Conservation (phyloP, 2,329 filamentous ascomycete species). For the Endoconidiophora laricicola region DNA sequence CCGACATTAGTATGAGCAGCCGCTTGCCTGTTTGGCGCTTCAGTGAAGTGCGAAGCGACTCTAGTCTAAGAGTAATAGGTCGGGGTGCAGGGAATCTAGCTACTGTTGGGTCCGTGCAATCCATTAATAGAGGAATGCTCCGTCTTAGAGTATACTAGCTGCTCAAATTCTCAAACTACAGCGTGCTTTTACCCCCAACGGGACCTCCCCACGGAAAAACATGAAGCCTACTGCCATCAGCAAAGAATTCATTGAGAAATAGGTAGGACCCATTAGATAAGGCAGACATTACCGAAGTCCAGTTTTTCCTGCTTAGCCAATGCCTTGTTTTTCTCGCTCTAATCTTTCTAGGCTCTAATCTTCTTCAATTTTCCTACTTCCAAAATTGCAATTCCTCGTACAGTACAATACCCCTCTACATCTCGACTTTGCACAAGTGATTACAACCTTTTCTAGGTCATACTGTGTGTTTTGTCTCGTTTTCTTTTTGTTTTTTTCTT, state of each 20-base stretch:
- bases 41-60: constrained; percentile 11
- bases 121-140: neutral
- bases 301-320: constrained; percentile 4
- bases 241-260: neutral
- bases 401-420: constrained; percentile 8
- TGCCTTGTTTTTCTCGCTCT: constrained; percentile 7
- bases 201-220: neutral
- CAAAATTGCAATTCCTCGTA: constrained; percentile 1
- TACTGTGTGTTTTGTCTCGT: constrained; percentile 1
- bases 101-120: neutral
- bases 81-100: neutral
- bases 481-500: constrained; percentile 2
- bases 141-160: neutral
- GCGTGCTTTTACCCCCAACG: neutral
- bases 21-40: constrained; percentile 11
- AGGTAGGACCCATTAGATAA: constrained; percentile 6
- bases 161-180: neutral
- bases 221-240: neutral
- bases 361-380: constrained; percentile 3
- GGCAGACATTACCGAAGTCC: constrained; percentile 9
- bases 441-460: neutral
- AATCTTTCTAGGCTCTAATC: constrained; percentile 2
- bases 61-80: neutral
- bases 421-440: neutral
- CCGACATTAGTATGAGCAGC: constrained; percentile 2